Percentiles rank a stretch among this genome's conserved stretches.
phyloP scores from a whole-genome alignment of 345 rosid genomes.

The Rubroshorea leprosula region DNA sequence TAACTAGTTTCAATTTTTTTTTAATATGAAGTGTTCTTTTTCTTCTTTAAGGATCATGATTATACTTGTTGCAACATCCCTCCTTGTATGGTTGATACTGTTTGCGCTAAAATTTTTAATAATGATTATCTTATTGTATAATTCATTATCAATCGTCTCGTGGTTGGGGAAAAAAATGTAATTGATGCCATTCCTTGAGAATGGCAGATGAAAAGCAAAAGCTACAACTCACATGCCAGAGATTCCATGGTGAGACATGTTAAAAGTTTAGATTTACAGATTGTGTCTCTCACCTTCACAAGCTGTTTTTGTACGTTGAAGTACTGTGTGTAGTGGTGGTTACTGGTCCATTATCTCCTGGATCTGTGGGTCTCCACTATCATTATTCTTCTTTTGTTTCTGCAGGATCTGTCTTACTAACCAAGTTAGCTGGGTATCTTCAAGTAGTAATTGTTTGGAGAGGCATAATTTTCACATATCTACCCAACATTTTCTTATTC shows the following conservation, averaged over 20 bases:
- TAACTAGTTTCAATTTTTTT: too few species aligned
- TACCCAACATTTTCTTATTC: background rate
- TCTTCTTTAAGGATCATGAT: too few species aligned
- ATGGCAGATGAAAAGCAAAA: background rate
- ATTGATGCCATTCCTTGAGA: background rate
- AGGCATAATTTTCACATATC: background rate
- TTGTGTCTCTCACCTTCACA: background rate
- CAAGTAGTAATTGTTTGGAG: background rate
- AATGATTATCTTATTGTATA: too few species aligned
- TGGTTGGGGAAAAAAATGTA: background rate
- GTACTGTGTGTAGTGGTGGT: slow-evolving; percentile 4
- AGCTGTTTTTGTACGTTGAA: background rate
- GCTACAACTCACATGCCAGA: slow-evolving; percentile 6
- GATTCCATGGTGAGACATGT: slow-evolving; percentile 1
- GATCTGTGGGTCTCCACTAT: too few species aligned
- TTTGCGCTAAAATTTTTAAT: too few species aligned
- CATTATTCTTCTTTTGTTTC: background rate
- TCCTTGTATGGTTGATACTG: too few species aligned
- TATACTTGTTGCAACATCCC: too few species aligned
- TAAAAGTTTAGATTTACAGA: background rate
- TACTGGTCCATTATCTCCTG: background rate
- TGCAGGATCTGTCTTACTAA: background rate
- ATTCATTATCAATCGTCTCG: too few species aligned
- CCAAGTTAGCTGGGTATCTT: background rate
- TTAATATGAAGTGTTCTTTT: too few species aligned